A percentile compares a stretch with the other conserved stretches of the same genome.
These are phyloP conservation scores for Pluteus cervinus DNA, from an alignment of 768 basidiomycete genomes.

Conservation along the genomic window DNA sequence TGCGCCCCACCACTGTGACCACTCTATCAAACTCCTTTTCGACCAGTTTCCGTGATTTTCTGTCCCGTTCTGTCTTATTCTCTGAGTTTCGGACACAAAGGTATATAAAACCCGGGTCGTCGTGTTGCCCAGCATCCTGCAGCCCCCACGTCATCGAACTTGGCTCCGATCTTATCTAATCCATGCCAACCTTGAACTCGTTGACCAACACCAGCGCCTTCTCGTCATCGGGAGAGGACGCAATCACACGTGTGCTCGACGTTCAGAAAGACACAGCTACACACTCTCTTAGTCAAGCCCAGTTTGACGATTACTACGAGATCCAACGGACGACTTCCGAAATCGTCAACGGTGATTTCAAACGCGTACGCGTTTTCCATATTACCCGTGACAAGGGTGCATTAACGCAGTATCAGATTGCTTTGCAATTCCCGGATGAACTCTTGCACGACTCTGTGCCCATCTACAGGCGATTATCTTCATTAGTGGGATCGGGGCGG, in stretches of 20 bases:
- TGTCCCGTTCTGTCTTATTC: too few relatives aligned
- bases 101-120: too few relatives aligned
- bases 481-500: slow-evolving; percentile 30
- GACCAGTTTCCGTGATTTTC: too few relatives aligned
- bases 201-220: slow-evolving; percentile 32
- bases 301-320: slow-evolving; percentile 69
- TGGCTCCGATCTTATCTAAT: too few relatives aligned
- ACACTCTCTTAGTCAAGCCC: slow-evolving; percentile 22
- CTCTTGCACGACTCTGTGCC: slow-evolving; percentile 82
- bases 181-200: slow-evolving; percentile 9
- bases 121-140: too few relatives aligned
- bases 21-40: too few relatives aligned
- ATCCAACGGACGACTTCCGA: slow-evolving; percentile 58
- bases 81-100: too few relatives aligned
- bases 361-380: slow-evolving; percentile 45
- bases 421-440: slow-evolving; percentile 95
- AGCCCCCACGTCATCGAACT: too few relatives aligned
- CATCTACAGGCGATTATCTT: slow-evolving; percentile 66
- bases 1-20: too few relatives aligned
- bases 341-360: slow-evolving; percentile 58
- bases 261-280: slow-evolving; percentile 34
- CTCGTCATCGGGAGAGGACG: slow-evolving; percentile 57
- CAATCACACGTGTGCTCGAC: slow-evolving; percentile 50
- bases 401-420: slow-evolving; percentile 43
- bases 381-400: neutral